Conservation (phyloP, 768 basidiomycete species). For the Boletus eberwhitei region DNA sequence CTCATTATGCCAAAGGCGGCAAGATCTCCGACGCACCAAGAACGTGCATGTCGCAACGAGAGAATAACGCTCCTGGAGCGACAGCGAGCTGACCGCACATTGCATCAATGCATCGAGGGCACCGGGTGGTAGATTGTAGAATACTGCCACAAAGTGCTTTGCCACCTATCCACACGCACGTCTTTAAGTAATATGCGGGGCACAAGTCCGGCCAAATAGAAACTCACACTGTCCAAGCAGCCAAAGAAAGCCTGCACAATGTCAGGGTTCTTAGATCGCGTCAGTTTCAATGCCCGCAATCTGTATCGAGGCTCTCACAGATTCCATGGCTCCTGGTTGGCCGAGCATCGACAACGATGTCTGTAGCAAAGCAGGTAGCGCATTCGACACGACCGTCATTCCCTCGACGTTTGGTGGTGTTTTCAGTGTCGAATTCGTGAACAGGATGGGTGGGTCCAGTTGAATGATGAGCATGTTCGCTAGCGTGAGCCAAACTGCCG, state of each 20-base stretch:
- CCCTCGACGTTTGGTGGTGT: conserved; percentile 53
- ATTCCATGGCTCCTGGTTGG: conserved; percentile 63
- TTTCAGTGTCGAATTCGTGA: conserved; percentile 42
- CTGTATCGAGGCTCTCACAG: conserved; percentile 40
- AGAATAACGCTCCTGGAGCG: conserved; percentile 81
- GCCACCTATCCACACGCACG: conserved; percentile 35
- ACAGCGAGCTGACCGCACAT: conserved; percentile 62
- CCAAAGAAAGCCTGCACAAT: conserved; percentile 87
- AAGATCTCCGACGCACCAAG: conserved; percentile 50
- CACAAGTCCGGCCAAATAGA: not conserved
- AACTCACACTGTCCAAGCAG: conserved; percentile 70
- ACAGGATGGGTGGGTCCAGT: conserved; percentile 64
- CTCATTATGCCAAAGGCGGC: not conserved
- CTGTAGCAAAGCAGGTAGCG: conserved; percentile 56
- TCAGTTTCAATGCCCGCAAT: conserved; percentile 5
- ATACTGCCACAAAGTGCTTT: conserved; percentile 55
- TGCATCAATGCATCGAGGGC: conserved; percentile 66
- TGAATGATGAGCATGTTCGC: conserved; percentile 79
- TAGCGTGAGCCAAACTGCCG: conserved; percentile 81
- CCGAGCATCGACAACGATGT: conserved; percentile 52
- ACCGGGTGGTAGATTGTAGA: conserved; percentile 62
- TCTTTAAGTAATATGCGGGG: not conserved
- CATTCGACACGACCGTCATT: conserved; percentile 50
- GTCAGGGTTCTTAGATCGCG: conserved; percentile 64
- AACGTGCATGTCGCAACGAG: conserved; percentile 80